These are phyloP conservation scores for Populus ilicifolia DNA, from an alignment of 345 rosid species.

Conservation along the genomic window DNA sequence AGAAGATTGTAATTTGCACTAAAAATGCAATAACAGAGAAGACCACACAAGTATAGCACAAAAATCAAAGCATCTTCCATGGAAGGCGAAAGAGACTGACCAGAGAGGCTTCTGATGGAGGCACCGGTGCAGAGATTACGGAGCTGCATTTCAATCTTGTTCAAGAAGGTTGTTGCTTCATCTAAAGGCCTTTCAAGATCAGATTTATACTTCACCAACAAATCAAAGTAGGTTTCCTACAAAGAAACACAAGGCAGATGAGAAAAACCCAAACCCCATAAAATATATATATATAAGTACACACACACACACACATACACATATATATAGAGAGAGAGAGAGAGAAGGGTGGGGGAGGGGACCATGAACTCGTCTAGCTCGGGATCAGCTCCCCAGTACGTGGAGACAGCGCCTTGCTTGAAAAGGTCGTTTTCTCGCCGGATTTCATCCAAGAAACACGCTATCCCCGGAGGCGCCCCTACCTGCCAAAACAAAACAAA, in stretches of 20 bases:
- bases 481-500: conserved; percentile 39
- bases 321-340: not conserved
- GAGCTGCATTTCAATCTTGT: conserved; percentile 83
- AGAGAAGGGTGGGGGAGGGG: not conserved
- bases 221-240: conserved; percentile 72
- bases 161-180: conserved; percentile 72
- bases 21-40: conserved; percentile 18
- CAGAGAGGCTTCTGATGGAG: conserved; percentile 45
- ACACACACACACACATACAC: no score
- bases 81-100: conserved; percentile 29
- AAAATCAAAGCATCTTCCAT: conserved; percentile 20
- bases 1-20: not conserved
- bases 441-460: conserved; percentile 61
- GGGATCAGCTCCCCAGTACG: conserved; percentile 71
- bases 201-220: conserved; percentile 71
- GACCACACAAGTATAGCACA: conserved; percentile 21
- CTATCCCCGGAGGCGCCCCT: conserved; percentile 87
- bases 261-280: not conserved
- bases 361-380: conserved; percentile 99
- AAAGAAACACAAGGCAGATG: not conserved
- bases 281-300: not conserved
- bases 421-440: conserved; percentile 42
- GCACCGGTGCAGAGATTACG: conserved; percentile 67
- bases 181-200: conserved; percentile 91
- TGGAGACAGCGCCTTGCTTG: conserved; percentile 38